Percentiles rank a stretch among this genome's conserved stretches.
phyloP scores from a whole-genome alignment of 2,329 filamentous ascomycete genomes.

The Trichoderma koningiopsis region DNA sequence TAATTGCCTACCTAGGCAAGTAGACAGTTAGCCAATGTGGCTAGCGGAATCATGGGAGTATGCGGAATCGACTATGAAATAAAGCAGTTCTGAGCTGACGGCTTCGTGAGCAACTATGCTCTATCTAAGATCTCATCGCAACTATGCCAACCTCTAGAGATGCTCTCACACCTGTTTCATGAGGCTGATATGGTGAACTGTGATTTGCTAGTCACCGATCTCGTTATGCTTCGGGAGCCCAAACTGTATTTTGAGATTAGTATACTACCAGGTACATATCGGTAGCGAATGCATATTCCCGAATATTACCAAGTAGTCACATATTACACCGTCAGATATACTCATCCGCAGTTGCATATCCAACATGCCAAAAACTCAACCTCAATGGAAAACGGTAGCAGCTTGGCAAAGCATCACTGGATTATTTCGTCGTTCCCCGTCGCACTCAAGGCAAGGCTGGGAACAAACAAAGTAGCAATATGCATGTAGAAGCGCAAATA shows the following conservation, averaged over 20 bases:
- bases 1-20: background rate
- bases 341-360: background rate
- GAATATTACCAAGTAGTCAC: background rate
- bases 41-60: background rate
- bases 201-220: background rate
- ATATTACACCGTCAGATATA: no score
- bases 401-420: background rate
- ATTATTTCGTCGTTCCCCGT: background rate
- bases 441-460: background rate
- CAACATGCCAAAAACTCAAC: background rate
- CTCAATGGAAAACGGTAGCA: background rate
- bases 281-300: background rate
- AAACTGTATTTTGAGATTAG: background rate
- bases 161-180: background rate
- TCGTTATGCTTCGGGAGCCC: background rate
- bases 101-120: background rate
- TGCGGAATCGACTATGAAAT: background rate
- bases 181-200: background rate
- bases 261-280: background rate
- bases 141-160: background rate
- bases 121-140: background rate
- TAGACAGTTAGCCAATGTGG: background rate
- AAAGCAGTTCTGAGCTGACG: background rate
- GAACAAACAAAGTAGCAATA: background rate
- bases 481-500: background rate